Evolutionary conservation across 2,329 filamentous ascomycete species (phyloP), one percentile per base, ranked within the genome.

Genomic region (Ophiosphaerella narmari): DNA sequence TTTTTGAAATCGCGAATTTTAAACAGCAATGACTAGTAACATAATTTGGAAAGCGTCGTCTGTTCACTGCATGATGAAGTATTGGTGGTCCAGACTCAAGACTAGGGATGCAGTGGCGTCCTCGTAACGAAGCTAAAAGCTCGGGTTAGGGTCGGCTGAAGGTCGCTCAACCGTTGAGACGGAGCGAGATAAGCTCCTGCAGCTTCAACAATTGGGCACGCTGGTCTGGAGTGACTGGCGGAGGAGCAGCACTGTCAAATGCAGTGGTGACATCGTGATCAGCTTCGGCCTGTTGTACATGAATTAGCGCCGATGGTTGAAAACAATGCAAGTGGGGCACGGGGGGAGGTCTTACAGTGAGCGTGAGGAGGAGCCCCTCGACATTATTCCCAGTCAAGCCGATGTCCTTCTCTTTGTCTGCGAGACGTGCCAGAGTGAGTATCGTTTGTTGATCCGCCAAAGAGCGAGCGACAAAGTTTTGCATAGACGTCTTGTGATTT

Each of bases 361-460:
- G 77, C 45, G 82, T 79, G 52, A 83, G 77, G 44, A 86, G 77
- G 50, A 90, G 78, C 43, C 71, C 72, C 46, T 77, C 70, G 35
- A 79, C 67, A 42, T 77, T 76, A 49, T 79, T 70, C 39, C 68
- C 64, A 49, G 66, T 74, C 42, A 86, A 66, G 29, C 77, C 75
- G 42, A 82, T 75, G 21, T 80, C 77, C 45, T 73, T 72, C 54
- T 79, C 76, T 57, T 78, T 77, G 46, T 77, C 78, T 40, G 79
- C 76, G 33, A 90, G 75, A 54, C 82, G 80, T 38, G 81, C 77
- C 29, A 91, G 77, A 52, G 84, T 85, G 52, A 90, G 78, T 4
- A 85, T 86, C 37, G 85, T 81, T 65, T 89, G 86, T 65, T 87
- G 81, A 68, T 89, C 83, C 44, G 81, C 78, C 16, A 89, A 59